Evolutionary conservation across 202 grass and related monocot genomes (phyloP).

Genomic region (Musa balbisiana): DNA sequence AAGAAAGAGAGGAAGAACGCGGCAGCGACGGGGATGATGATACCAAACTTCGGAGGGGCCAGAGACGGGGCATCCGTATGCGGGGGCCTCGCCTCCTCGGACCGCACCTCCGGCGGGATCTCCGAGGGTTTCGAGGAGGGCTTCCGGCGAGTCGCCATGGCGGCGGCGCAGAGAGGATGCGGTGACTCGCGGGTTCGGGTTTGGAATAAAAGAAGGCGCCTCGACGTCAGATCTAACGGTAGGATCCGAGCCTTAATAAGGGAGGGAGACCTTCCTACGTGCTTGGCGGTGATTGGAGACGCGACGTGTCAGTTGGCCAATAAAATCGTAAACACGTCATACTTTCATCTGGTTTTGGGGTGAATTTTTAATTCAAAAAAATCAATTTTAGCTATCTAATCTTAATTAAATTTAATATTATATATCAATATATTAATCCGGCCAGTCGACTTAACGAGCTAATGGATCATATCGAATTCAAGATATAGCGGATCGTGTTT

Average conservation of each 20-base stretch:
- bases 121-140: slow-evolving; percentile 3
- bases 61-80: slow-evolving; percentile 35
- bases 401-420: too few species aligned
- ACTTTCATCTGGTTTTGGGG: too few species aligned
- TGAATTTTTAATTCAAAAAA: too few species aligned
- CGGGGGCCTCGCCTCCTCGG: slow-evolving; percentile 1
- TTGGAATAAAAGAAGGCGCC: too few species aligned
- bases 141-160: slow-evolving; percentile 45
- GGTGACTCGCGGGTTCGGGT: neutral
- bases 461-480: too few species aligned
- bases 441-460: too few species aligned
- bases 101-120: neutral
- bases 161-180: neutral
- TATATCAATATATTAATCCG: too few species aligned
- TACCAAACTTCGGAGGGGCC: slow-evolving; percentile 48
- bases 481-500: too few species aligned
- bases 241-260: neutral
- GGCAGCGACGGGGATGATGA: slow-evolving; percentile 31
- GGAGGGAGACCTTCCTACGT: neutral
- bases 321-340: neutral
- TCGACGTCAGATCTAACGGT: neutral
- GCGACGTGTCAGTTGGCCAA: neutral
- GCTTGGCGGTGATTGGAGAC: neutral
- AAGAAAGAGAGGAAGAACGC: slow-evolving; percentile 76
- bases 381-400: too few species aligned